A percentile compares a stretch with the other conserved stretches of the same genome.
phyloP scores from a whole-genome alignment of 805 yeast genomes.

The Hanseniaspora mollemarum region DNA sequence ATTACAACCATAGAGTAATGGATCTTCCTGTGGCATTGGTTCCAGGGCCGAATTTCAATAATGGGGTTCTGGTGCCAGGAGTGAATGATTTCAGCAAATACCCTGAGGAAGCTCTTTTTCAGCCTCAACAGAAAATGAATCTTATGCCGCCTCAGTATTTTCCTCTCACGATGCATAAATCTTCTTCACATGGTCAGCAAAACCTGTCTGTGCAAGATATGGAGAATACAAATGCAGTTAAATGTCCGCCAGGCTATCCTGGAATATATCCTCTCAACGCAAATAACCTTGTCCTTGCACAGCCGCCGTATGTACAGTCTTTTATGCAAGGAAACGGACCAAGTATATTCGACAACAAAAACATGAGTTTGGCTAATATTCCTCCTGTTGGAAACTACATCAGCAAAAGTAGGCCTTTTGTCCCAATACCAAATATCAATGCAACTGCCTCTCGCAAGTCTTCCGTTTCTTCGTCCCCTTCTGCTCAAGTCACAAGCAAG shows the following conservation, averaged over 20 bases:
- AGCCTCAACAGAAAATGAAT: neutral
- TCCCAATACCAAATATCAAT: slow-evolving; percentile 8
- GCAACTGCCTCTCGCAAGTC: neutral
- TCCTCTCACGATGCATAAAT: neutral
- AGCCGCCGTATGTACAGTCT: too few species aligned
- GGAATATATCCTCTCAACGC: too few species aligned
- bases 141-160: neutral
- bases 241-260: too few species aligned
- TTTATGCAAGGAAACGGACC: too few species aligned
- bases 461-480: slow-evolving; percentile 17
- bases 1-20: too few species aligned
- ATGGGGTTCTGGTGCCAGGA: neutral
- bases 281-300: too few species aligned
- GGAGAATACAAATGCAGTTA: too few species aligned
- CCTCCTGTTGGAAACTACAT: neutral
- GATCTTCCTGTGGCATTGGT: too few species aligned
- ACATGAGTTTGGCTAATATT: too few species aligned
- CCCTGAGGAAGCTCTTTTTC: too few species aligned
- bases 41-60: neutral
- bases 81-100: neutral
- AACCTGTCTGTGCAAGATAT: too few species aligned
- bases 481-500: slow-evolving; percentile 12
- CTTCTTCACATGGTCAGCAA: neutral
- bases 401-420: neutral
- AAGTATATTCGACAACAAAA: too few species aligned